Evolutionary conservation across 2,329 filamentous ascomycete genomes (phyloP).

Genomic region (Claviceps sp.): DNA sequence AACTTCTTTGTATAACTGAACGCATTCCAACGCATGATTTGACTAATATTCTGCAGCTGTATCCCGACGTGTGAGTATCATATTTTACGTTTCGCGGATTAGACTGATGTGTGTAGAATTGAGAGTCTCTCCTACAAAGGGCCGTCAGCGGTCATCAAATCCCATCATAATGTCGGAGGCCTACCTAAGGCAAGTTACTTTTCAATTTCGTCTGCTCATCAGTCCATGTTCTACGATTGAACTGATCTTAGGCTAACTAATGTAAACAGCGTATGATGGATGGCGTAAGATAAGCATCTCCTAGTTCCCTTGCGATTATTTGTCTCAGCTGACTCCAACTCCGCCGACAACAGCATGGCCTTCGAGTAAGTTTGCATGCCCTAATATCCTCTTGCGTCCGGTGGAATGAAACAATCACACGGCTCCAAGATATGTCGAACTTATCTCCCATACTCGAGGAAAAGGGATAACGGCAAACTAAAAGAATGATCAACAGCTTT

Average conservation of each 20-base stretch:
- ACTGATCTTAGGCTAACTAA: background rate
- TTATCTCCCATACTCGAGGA: background rate
- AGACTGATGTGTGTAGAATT: constrained; percentile 21
- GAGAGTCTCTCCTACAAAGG: constrained; percentile 36
- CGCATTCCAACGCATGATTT: background rate
- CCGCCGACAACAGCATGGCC: constrained; percentile 1
- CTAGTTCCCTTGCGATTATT: background rate
- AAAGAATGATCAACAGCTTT: constrained; percentile 40
- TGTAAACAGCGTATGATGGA: constrained; percentile 30
- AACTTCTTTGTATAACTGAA: background rate
- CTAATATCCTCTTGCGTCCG: background rate
- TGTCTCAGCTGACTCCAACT: background rate
- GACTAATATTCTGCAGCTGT: background rate
- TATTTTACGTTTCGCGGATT: background rate
- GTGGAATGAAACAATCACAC: background rate
- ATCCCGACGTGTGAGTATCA: background rate
- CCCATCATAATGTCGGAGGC: constrained; percentile 52
- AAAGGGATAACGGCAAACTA: background rate
- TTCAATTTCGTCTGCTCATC: constrained; percentile 7
- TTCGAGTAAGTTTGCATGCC: background rate
- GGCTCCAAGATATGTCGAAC: background rate
- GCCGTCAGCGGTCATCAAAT: constrained; percentile 37
- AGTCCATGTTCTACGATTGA: background rate
- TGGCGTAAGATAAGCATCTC: constrained; percentile 13
- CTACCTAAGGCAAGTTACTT: constrained; percentile 45